Evolutionary conservation across 2,329 filamentous ascomycete species (phyloP), one percentile per base, ranked within the genome.

Genomic region (Rutstroemia sp.): DNA sequence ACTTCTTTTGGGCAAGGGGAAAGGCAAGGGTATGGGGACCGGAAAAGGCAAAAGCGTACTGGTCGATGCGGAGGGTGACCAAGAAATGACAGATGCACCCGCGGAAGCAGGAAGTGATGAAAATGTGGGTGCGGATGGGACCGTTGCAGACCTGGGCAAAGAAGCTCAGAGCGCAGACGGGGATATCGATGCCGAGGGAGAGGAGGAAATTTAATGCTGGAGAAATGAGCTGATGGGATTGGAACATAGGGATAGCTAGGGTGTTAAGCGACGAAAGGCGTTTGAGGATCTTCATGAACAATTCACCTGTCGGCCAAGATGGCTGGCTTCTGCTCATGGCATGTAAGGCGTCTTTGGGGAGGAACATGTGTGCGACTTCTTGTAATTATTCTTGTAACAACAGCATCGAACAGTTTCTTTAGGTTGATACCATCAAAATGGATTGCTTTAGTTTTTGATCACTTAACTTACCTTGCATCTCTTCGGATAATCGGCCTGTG

Each of bases 71-170:
- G 61, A 60, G 30, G 62, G 51, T 8, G 64, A 69, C 47, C 64
- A 67, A 25, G 60, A 63, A 51, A 67, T 80, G 61, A 75, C 60
- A 46, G 65, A 67, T 59, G 59, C 54, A 27, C 58, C 54, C 7
- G 54, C 64, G 30, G 63, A 65, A 5, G 48, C 39, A 48, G 34
- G 38, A 19, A 30, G 30, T 34, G 16, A 19, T 5, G 46, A 23
- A 30, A 25, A 56, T 51, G 30, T 12, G 27, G 39, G 44, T 45
- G 27, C 39, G n/a, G 25, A 25, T 44, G 53, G 16, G 16, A 12
- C 39, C 19, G 19, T 30, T 5, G 39, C 25, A 55, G 53, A 50
- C 19, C 21, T 48, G 14, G 16, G 42, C 1, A 16, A 39, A 19
- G 47, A 38, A 16, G 46, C 17, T 14, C 17, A 14, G 14, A 34